These are phyloP conservation scores for Secale cereale DNA, from an alignment of 176 grass and related monocot species.

Conservation along the genomic window DNA sequence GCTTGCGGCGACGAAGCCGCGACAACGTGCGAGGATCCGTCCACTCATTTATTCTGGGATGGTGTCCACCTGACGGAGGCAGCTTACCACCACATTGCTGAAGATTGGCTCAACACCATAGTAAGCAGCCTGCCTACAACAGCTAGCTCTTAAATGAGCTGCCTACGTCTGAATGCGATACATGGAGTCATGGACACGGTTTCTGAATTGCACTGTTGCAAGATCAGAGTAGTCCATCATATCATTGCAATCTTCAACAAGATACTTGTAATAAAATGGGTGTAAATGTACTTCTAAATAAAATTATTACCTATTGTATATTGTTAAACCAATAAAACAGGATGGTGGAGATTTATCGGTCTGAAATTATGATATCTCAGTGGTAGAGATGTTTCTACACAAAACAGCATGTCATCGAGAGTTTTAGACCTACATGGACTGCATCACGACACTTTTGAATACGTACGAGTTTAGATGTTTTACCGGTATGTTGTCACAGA, in stretches of 20 bases:
- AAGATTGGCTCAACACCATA: conserved; percentile 5
- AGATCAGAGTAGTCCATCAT: background rate
- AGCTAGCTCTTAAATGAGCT: background rate
- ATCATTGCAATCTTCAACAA: background rate
- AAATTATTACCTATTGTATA: background rate
- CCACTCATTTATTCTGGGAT: background rate
- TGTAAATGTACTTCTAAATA: background rate
- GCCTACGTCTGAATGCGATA: background rate
- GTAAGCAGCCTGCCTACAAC: background rate
- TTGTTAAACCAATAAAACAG: background rate
- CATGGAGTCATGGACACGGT: background rate
- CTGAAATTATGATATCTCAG: background rate
- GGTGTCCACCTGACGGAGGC: background rate
- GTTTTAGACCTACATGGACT: too few relatives aligned
- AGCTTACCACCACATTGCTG: background rate
- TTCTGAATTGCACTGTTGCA: background rate
- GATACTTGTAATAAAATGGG: background rate
- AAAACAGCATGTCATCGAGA: background rate
- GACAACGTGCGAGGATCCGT: background rate
- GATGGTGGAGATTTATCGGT: background rate
- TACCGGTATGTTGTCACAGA: too few relatives aligned
- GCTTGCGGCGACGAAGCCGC: background rate
- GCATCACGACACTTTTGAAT: background rate
- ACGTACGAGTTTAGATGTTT: background rate
- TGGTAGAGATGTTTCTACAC: background rate